These are phyloP conservation scores for Penicillium egyptiacum DNA, from an alignment of 495 filamentous ascomycete genomes.

Conservation along the genomic window DNA sequence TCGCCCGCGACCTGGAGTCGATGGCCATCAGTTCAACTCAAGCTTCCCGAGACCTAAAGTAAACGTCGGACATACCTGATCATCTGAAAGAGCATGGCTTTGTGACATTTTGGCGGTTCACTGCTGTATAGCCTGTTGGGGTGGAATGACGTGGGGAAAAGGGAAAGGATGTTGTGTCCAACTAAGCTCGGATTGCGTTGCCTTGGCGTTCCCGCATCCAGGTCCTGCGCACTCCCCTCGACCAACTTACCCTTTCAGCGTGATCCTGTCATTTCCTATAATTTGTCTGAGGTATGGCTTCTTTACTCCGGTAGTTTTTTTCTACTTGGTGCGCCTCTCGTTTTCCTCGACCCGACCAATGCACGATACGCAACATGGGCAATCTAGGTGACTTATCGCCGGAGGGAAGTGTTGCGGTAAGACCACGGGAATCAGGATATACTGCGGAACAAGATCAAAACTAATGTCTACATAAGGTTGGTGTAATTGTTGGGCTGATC, in stretches of 20 bases:
- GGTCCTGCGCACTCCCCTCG: conserved; percentile 19
- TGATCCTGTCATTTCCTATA: conserved; percentile 12
- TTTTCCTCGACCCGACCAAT: conserved; percentile 26
- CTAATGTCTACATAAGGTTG: conserved; percentile 58
- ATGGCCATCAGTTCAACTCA: conserved; percentile 20
- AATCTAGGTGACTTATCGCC: conserved; percentile 81
- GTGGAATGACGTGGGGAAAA: conserved; percentile 29
- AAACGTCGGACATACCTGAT: conserved; percentile 64
- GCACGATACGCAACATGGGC: conserved; percentile 57
- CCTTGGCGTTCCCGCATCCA: conserved; percentile 31
- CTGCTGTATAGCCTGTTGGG: conserved; percentile 19
- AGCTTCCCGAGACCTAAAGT: neutral
- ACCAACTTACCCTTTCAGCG: conserved; percentile 7
- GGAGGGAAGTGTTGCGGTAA: conserved; percentile 79
- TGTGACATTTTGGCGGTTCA: conserved; percentile 72
- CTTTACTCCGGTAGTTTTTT: conserved; percentile 20
- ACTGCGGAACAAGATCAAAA: conserved; percentile 8
- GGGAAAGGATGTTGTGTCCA: conserved; percentile 25
- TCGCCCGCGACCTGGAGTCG: conserved; percentile 76
- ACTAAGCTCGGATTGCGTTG: conserved; percentile 28
- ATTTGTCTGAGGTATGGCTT: conserved; percentile 25
- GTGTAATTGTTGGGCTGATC: conserved; percentile 86
- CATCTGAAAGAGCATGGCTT: conserved; percentile 91
- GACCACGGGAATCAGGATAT: conserved; percentile 28
- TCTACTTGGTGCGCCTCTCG: conserved; percentile 24